phyloP scores from a whole-genome alignment of 148 eudicot species.

The Vaccinium macrocarpon region DNA sequence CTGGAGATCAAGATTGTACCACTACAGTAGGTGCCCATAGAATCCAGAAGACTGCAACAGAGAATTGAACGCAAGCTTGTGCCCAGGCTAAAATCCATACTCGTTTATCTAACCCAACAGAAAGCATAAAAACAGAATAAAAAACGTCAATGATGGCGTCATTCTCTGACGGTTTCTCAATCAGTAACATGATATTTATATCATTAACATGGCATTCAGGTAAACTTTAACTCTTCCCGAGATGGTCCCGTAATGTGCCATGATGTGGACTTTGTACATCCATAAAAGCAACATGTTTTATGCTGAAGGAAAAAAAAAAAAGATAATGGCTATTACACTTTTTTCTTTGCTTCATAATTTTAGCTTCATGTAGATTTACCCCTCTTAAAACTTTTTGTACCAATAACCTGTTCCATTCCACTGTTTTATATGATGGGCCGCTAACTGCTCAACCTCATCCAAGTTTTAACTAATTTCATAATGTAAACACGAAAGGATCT shows the following conservation, averaged over 20 bases:
- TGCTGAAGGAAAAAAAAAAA: neutral
- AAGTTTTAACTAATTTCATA: neutral
- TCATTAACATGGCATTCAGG: neutral
- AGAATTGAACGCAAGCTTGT: constrained; percentile 78
- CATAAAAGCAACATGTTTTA: neutral
- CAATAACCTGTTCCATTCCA: neutral
- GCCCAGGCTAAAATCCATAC: constrained; percentile 73
- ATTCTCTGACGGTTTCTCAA: constrained; percentile 7
- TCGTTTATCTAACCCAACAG: constrained; percentile 53
- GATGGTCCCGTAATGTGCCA: constrained; percentile 1
- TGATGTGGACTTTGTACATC: neutral
- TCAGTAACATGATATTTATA: neutral
- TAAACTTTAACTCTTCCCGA: neutral
- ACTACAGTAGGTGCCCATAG: constrained; percentile 86
- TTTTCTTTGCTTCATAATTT: neutral
- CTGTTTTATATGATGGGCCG: neutral
- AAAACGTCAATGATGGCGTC: neutral
- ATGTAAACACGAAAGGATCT: neutral
- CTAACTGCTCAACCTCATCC: neutral
- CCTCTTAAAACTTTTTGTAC: neutral
- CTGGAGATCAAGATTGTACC: constrained; percentile 38
- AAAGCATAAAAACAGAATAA: neutral
- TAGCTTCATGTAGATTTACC: neutral
- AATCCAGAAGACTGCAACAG: constrained; percentile 76
- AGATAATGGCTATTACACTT: neutral